Conservation (phyloP, 305 asterid species). For the Lippia alba region DNA sequence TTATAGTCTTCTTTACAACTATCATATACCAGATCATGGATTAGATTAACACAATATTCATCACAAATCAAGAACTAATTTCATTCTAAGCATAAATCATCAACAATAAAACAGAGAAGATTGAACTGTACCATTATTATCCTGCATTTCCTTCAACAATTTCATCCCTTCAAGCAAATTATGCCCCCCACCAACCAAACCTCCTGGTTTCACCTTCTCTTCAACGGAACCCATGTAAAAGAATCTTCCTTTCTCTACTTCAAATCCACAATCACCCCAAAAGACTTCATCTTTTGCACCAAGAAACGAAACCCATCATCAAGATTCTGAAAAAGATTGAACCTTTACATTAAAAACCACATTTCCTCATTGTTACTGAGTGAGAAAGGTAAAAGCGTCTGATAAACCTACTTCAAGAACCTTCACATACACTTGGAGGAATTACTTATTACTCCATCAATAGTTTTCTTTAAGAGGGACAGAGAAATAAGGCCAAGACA, state of each 20-base stretch:
- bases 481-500: conserved; percentile 51
- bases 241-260: conserved; percentile 32
- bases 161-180: conserved; percentile 83
- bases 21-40: conserved; percentile 21
- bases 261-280: conserved; percentile 38
- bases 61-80: neutral
- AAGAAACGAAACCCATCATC: conserved; percentile 24
- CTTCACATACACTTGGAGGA: neutral
- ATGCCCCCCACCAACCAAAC: conserved; percentile 56
- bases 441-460: conserved; percentile 10
- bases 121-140: conserved; percentile 56
- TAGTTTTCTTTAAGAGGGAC: conserved; percentile 37
- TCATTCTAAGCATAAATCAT: neutral
- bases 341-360: conserved; percentile 37
- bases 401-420: conserved; percentile 34
- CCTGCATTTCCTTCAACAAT: conserved; percentile 89
- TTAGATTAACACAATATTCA: neutral
- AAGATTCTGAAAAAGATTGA: conserved; percentile 35
- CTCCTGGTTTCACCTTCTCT: conserved; percentile 62
- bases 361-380: conserved; percentile 19
- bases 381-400: conserved; percentile 9
- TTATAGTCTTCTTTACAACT: conserved; percentile 72
- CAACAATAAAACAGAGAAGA: conserved; percentile 18
- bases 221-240: conserved; percentile 66
- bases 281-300: conserved; percentile 45